Evolutionary conservation across 164 flowering plant genomes (phyloP), one percentile per base, ranked within the genome.

Genomic region (Houttuynia cordata): DNA sequence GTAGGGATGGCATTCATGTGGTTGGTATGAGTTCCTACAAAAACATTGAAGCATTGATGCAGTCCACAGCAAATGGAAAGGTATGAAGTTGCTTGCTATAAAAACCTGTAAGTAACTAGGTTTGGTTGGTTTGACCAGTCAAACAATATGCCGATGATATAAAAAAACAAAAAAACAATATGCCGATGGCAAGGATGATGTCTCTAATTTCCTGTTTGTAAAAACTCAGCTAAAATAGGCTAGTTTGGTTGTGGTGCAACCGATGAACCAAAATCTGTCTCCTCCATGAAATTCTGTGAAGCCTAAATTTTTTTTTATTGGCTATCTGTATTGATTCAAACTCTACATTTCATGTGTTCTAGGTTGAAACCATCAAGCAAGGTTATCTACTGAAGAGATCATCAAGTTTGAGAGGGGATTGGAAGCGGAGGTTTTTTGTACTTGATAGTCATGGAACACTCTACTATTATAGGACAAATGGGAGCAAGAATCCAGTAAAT

Each of bases 401-500:
- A 64, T 82, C 92, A 56, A 79, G 76, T 72, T 68, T 81, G 67
- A 85, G 95, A 64, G 88, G 84, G 63, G 91, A 88, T 65, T 89
- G 95, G 93, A 92, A 87, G 69, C 81, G 98, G 71, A 78, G 93
- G 59, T 92, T 87, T 67, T 92, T 92, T 75, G 91, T 92, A 45
- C 96, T 92, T 59, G 88, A 92, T 66, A 87, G 80, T 64, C 89
- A 73, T 51, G 98, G 98, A 63, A 76, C 79, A 53, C 74, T 92
- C 50, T 85, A 75, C 65, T 92, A 88, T 68, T 88, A 87, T 61
- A 73, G 85, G 69, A 74, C 65, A 51, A 80, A 79, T 66, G 81
- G 78, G 56, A 64, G 73, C 63, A 83, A 78, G 74, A 61, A 73
- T 24, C 59, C 47, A 79, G 94, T 86, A 80, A 56, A 59, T 39